A percentile compares a stretch with the other conserved stretches of the same genome.
Conservation (phyloP, 208 protist species). For the Trypanosoma platydactyli region DNA sequence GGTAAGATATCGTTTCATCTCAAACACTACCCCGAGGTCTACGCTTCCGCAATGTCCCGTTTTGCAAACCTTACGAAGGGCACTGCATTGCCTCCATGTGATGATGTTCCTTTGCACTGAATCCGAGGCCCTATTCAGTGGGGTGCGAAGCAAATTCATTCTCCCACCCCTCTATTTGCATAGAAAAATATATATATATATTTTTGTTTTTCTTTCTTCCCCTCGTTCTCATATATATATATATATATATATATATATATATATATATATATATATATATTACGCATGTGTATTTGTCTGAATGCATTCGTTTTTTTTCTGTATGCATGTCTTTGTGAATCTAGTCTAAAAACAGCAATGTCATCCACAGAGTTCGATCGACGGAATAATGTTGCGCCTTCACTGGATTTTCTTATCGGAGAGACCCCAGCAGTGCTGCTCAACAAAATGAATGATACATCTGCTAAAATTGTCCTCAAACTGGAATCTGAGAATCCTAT, state of each 20-base stretch:
- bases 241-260: not conserved
- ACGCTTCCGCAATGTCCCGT: conserved; percentile 40
- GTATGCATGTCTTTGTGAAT: conserved; percentile 1
- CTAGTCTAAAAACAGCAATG: conserved; percentile 2
- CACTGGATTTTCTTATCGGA: conserved; percentile 84
- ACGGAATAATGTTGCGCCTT: conserved; percentile 56
- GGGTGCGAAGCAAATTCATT: not conserved
- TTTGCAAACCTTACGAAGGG: conserved; percentile 37
- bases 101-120: conserved; percentile 21
- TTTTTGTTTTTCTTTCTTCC: conserved; percentile 9
- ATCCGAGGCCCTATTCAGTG: not conserved
- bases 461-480: conserved; percentile 83
- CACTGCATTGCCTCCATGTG: conserved; percentile 27
- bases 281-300: not conserved
- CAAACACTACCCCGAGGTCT: conserved; percentile 37
- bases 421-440: conserved; percentile 90
- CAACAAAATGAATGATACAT: conserved; percentile 72
- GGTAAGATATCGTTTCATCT: conserved; percentile 54
- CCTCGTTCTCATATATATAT: not conserved
- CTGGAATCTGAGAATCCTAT: conserved; percentile 86
- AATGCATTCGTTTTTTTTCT: not conserved
- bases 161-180: not conserved
- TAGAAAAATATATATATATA: not conserved
- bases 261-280: not conserved
- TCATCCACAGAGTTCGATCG: conserved; percentile 42